These are phyloP conservation scores for Luvunga scandens DNA, from an alignment of 345 rosid species.

Conservation along the genomic window DNA sequence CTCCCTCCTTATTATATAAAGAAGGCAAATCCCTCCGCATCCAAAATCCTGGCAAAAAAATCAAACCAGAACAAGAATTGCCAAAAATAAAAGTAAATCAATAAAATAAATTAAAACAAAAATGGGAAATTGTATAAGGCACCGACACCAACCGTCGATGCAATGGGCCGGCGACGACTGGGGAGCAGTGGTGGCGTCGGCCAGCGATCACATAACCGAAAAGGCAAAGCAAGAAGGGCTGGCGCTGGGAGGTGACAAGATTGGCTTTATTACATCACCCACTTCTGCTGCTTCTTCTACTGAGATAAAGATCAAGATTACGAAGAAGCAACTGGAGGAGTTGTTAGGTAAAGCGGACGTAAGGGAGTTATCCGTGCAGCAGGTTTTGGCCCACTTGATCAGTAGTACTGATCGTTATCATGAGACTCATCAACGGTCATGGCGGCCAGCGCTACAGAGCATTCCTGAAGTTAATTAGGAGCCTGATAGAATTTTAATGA, in stretches of 20 bases:
- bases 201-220: not conserved
- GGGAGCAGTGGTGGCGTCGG: constrained; percentile 17
- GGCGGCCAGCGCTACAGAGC: constrained; percentile 66
- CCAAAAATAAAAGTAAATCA: not conserved
- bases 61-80: not conserved
- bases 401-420: not conserved
- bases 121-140: constrained; percentile 57
- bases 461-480: constrained; percentile 46
- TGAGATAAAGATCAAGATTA: constrained; percentile 54
- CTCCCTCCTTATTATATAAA: constrained; percentile 1
- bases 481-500: no score
- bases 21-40: not conserved
- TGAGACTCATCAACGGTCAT: constrained; percentile 36
- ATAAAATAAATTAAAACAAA: no score
- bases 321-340: constrained; percentile 54
- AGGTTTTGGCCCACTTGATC: constrained; percentile 38
- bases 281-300: not conserved
- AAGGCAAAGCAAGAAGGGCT: constrained; percentile 16
- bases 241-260: constrained; percentile 3
- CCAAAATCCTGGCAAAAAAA: constrained; percentile 12
- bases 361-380: constrained; percentile 39
- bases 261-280: not conserved
- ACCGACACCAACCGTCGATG: constrained; percentile 30
- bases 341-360: constrained; percentile 41
- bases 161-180: constrained; percentile 61